Percentiles rank a stretch among this genome's conserved stretches.
Conservation (phyloP, 1,284 basidiomycete species). For the Sporisorium exsertum region DNA sequence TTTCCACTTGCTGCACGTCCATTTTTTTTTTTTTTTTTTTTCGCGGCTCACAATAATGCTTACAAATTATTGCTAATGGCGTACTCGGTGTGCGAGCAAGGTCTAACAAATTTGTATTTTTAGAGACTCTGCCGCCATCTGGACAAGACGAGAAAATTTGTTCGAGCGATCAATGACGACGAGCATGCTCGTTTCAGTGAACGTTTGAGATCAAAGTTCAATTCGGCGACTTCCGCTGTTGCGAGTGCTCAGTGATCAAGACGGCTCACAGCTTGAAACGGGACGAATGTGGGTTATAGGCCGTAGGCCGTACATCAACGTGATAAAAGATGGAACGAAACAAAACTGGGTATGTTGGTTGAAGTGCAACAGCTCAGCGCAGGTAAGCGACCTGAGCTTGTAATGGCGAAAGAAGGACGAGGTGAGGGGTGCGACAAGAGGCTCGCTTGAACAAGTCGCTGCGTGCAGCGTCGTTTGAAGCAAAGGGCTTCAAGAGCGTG, state of each 20-base stretch:
- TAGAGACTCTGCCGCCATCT: not conserved
- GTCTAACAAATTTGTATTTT: not conserved
- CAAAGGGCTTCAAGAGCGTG: not conserved
- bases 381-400: not conserved
- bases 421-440: no score
- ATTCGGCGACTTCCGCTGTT: no score
- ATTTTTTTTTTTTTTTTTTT: constrained; percentile 21
- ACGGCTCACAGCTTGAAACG: not conserved
- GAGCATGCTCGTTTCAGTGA: no score
- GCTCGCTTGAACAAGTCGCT: not conserved
- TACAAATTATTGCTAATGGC: constrained; percentile 10
- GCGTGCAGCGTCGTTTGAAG: not conserved
- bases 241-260: no score
- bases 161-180: no score
- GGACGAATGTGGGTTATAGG: constrained; percentile 13
- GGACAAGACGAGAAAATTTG: no score
- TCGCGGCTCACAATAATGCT: not conserved
- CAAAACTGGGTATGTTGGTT: constrained; percentile 24
- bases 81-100: no score
- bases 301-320: constrained; percentile 10
- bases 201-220: no score
- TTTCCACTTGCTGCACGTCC: constrained; percentile 30
- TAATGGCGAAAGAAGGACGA: not conserved
- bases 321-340: constrained; percentile 1
- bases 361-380: not conserved